These are phyloP conservation scores for Boletus rubescentipes DNA, from an alignment of 768 basidiomycete species.

Conservation along the genomic window DNA sequence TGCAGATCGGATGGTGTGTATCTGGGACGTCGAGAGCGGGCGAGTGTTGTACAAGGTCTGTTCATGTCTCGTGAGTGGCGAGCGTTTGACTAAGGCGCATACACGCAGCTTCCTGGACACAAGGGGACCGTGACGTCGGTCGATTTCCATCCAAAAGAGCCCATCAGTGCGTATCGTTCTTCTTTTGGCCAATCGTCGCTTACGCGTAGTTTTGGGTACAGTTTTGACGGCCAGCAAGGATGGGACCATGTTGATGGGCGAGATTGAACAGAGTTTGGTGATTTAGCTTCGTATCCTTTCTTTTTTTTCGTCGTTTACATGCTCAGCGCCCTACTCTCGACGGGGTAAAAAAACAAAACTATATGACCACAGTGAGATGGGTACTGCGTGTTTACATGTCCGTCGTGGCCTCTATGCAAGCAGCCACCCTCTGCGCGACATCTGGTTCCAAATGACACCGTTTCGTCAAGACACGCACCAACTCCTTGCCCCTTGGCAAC, in stretches of 20 bases:
- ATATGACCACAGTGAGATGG: constrained; percentile 3
- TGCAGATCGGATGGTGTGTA: constrained; percentile 82
- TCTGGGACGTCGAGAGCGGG: constrained; percentile 83
- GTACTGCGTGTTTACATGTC: constrained; percentile 3
- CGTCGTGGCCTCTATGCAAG: constrained; percentile 18
- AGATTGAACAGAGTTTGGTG: constrained; percentile 68
- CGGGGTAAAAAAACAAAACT: neutral
- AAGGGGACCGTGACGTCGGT: constrained; percentile 95
- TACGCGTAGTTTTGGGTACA: constrained; percentile 29
- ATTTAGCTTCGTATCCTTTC: constrained; percentile 32
- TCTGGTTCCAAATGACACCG: constrained; percentile 25
- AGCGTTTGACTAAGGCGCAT: neutral
- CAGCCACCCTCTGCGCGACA: constrained; percentile 24
- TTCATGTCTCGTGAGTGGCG: neutral
- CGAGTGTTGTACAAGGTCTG: constrained; percentile 76
- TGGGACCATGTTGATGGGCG: constrained; percentile 87
- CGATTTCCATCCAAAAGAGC: constrained; percentile 95
- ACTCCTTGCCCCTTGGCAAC: constrained; percentile 20
- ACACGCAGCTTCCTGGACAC: constrained; percentile 83
- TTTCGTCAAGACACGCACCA: constrained; percentile 23
- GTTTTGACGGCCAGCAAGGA: constrained; percentile 94
- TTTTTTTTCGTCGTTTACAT: neutral
- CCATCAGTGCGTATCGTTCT: constrained; percentile 67
- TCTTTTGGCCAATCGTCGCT: neutral
- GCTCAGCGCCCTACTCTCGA: neutral